Evolutionary conservation across 768 basidiomycete genomes (phyloP), one percentile per base, ranked within the genome.

Genomic region (Pulveroboletus ravenelii): DNA sequence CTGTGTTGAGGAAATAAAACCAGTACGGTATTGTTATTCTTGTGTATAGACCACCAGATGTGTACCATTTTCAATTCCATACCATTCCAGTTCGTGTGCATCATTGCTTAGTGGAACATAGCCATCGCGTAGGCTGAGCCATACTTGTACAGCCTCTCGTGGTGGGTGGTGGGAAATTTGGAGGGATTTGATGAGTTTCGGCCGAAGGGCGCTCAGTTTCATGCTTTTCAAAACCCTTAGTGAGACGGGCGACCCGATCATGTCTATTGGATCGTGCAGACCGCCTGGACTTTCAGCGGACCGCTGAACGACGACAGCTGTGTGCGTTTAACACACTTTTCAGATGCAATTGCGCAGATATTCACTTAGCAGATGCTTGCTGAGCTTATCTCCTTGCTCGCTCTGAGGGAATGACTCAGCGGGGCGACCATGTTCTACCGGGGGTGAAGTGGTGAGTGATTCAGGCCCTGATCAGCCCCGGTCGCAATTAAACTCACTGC

Each of bases 221-320:
- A 90, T 88, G 3, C 77, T 81, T 39, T 84, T 82, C 14, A 93
- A 72, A 0, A 84, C 79, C 31, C 76, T 80, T 15, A 89, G 54
- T 17, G 61, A 52, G 35, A 61, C 49, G 42, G 58, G 56, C 39
- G 66, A 57, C 17, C 61, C 50, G 17, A 59, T 50, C 10, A 52
- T 27, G 25, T 58, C 53, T 46, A 52, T 43, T 50, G 59, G 31
- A 34, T 49, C 45, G n/a, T 48, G 39, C 48, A 50, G 34, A 65
- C 60, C 66, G 51, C 18, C 17, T 9, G 63, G 69, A 17, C 42
- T 48, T n/a, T 43, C 48, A 39, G 38, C 10, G 45, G 58, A 60
- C 36, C 41, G 63, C 46, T 69, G 61, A 37, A 70, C 54, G 31
- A 71, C 54, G 34, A 74, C 66, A 34, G 55, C 67, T 66, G 58